Evolutionary conservation across 1,284 basidiomycete species (phyloP), one percentile per base, ranked within the genome.

Genomic region (Ganoderma lingzhi): DNA sequence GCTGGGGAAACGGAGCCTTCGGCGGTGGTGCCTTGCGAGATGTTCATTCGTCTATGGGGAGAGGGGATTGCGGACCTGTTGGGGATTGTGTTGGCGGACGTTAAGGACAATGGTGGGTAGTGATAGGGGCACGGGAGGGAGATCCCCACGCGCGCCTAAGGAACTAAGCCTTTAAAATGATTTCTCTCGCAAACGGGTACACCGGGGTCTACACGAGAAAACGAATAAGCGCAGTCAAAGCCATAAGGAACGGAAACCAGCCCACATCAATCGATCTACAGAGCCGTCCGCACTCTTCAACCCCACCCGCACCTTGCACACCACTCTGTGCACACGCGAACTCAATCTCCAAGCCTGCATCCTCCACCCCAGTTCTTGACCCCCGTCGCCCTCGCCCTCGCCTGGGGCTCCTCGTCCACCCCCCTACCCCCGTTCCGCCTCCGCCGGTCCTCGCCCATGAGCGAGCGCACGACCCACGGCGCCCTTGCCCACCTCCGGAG

Each of bases 281-380:
- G 19, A n/a, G 5, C 56, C 19, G 12, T 37, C 53, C 53, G 15
- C 48, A 3, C 10, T 30, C 17, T 15, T n/a, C 44, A 3, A 45
- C 44, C 39, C 39, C 39, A 41, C 39, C 2, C 17, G 44, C 6
- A 45, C 17, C 44, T 1, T 55, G 28, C 32, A 15, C 48, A 51
- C 3, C 48, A 28, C 23, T 23, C 19, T 2, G 45, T 23, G 23
- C 23, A 23, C 45, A 48, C 19, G 17, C 53, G 48, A 2, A 6
- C 51, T 67, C 62, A 75, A 9, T 63, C 65, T 1, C 84, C 84
- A n/a, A 85, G 75, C 44, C 83, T 77, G n/a, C 80, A 73, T 32
- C 84, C 84, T 23, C 75, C 69, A 10, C 84, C 84, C 84, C 84
- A 85, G n/a, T 69, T 76, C 70, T 85, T 65, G 17, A 63, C 68